A percentile compares a stretch with the other conserved stretches of the same genome.
Conservation (phyloP, 2,329 filamentous ascomycete genomes). For the Calonectria honghensis region DNA sequence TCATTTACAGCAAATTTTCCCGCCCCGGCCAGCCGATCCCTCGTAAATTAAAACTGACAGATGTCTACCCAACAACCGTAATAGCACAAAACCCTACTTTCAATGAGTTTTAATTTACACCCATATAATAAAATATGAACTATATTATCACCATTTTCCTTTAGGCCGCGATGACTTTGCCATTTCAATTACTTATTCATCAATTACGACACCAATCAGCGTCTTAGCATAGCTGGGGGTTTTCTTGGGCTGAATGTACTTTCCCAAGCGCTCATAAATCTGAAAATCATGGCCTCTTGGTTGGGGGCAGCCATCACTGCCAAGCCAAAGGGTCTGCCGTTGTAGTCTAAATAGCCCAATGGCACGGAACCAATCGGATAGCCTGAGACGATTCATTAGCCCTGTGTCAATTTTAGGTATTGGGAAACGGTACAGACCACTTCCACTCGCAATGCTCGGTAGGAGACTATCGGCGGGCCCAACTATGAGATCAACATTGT, state of each 20-base stretch:
- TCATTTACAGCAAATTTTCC: not conserved
- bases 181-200: not conserved
- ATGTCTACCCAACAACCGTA: not conserved
- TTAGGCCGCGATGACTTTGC: not conserved
- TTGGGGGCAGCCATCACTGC: not conserved
- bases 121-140: not conserved
- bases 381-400: not conserved
- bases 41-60: not conserved
- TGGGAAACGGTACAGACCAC: not conserved
- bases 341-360: slow-evolving; percentile 1
- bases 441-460: not conserved
- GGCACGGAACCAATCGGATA: not conserved
- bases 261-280: not conserved
- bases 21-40: not conserved
- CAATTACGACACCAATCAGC: not conserved
- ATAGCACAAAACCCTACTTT: not conserved
- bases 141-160: not conserved
- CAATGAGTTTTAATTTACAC: not conserved
- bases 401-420: not conserved
- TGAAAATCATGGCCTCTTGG: slow-evolving; percentile 3
- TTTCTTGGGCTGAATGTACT: not conserved
- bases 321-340: not conserved
- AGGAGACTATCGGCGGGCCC: not conserved
- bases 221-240: not conserved
- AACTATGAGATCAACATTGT: not conserved